phyloP scores from a whole-genome alignment of 176 grass and related monocot genomes.

The Cenchrus americanus region DNA sequence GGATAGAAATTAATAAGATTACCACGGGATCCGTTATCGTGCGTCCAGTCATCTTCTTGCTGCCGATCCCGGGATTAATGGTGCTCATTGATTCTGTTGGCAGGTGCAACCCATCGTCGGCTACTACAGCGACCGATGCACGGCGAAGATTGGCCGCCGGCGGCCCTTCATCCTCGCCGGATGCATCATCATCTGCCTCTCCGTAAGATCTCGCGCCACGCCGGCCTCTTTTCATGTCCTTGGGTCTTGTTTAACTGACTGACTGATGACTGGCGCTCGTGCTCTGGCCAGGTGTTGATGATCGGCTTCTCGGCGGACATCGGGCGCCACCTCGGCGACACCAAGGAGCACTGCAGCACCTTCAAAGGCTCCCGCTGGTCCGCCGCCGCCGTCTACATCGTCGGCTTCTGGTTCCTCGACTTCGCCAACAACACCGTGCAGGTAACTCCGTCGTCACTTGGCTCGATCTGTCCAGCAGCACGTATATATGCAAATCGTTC shows the following conservation, averaged over 20 bases:
- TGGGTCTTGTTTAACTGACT: neutral
- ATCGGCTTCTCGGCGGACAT: slow-evolving; percentile 92
- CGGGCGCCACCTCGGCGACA: slow-evolving; percentile 67
- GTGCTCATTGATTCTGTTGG: neutral
- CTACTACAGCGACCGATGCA: slow-evolving; percentile 79
- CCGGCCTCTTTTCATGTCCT: neutral
- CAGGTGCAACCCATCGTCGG: slow-evolving; percentile 65
- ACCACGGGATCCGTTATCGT: neutral
- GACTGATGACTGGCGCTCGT: neutral
- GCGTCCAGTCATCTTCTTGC: neutral
- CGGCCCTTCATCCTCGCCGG: slow-evolving; percentile 82
- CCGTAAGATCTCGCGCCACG: neutral
- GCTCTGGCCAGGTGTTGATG: slow-evolving; percentile 36
- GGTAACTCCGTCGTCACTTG: neutral
- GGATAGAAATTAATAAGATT: neutral
- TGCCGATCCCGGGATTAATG: neutral
- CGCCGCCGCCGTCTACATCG: slow-evolving; percentile 66
- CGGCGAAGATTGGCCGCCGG: slow-evolving; percentile 55
- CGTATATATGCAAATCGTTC: neutral
- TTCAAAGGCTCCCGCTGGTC: slow-evolving; percentile 63
- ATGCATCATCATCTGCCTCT: slow-evolving; percentile 60
- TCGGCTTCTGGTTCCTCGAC: slow-evolving; percentile 95
- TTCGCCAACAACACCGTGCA: slow-evolving; percentile 91
- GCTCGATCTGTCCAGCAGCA: neutral
- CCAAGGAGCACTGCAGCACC: slow-evolving; percentile 75